Base-by-base conservation (phyloP, 1,284 basidiomycete genomes). In the Cutaneotrichosporon daszewskae region DNA sequence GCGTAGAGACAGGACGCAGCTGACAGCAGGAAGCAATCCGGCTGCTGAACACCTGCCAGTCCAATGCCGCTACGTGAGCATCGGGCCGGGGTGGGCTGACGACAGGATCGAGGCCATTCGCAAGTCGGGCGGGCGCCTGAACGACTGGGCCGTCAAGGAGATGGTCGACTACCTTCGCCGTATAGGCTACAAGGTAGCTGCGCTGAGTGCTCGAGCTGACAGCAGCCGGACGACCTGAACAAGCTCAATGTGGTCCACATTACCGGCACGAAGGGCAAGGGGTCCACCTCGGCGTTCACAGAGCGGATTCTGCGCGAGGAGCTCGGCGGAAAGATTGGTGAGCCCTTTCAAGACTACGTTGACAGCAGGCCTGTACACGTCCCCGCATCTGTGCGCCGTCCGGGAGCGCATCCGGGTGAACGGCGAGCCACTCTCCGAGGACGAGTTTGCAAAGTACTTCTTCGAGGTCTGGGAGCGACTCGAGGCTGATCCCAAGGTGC, bases 181-280 rank as follows among this genome's bases (percentile, higher is more conserved):
- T 50, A 87, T 95, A 64, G 92, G 90, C 17, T 92, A 97, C 72
- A 75, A 75, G 59, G 90, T 89, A 66, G 55, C 79, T 72, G 37
- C 31, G 6, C 13, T 13, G 19, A 19, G 17, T 12, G 16, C 23
- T 18, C 11, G 24, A 19, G 19, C 32, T 35, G 10, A 18, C 27
- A 10, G 11, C 63, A 89, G 88, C 80, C 86, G 20, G 73, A 79
- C 41, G 84, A 92, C 57, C 76, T 99, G 40, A 92, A 98, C 68
- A 72, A 73, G 36, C 76, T 98, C 51, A 95, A 97, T 68, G 89
- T 92, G 43, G 80, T 98, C 25, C 95, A 99, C 73, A 84, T 99
- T 60, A 94, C 95, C 12, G 95, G 95, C 3, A 99, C 95, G 5
- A 99, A 99, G 72, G 95, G 95, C 34, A 99, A 99, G 68, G 95